A percentile compares a stretch with the other conserved stretches of the same genome.
phyloP scores from a whole-genome alignment of 2,329 filamentous ascomycete genomes.

The Aureobasidium sp. region DNA sequence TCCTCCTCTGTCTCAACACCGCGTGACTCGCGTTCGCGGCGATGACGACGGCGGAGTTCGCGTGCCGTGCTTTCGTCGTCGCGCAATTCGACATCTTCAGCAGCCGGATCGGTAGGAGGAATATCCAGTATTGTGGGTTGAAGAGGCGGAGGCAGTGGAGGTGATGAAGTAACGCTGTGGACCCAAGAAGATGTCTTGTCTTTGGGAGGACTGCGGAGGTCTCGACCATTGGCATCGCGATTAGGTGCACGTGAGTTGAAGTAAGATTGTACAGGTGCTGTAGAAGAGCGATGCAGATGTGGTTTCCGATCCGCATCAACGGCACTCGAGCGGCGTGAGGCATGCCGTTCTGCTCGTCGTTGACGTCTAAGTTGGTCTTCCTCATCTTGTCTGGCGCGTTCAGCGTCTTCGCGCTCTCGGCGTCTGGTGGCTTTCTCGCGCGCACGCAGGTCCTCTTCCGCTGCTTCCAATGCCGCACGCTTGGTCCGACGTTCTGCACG shows the following conservation, averaged over 20 bases:
- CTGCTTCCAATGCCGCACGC: conserved; percentile 33
- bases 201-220: conserved; percentile 24
- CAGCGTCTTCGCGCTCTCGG: conserved; percentile 25
- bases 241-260: conserved; percentile 37
- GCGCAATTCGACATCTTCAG: conserved; percentile 21
- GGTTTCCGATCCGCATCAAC: conserved; percentile 20
- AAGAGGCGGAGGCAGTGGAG: conserved; percentile 38
- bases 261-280: conserved; percentile 34
- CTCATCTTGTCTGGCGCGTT: conserved; percentile 18
- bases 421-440: conserved; percentile 22
- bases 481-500: conserved; percentile 28
- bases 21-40: conserved; percentile 18
- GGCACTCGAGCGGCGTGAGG: conserved; percentile 15
- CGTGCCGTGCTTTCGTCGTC: conserved; percentile 22
- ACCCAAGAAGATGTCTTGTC: conserved; percentile 46
- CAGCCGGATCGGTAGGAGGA: conserved; percentile 20
- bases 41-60: conserved; percentile 23
- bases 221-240: conserved; percentile 22
- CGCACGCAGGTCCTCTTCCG: conserved; percentile 29
- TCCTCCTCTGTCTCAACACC: conserved; percentile 19
- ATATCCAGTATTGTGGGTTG: conserved; percentile 41
- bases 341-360: conserved; percentile 20
- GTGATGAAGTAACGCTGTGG: conserved; percentile 37
- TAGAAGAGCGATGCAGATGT: conserved; percentile 25
- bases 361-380: background rate